Conservation (phyloP, 2,329 filamentous ascomycete genomes). For the Metarhizium sp. region DNA sequence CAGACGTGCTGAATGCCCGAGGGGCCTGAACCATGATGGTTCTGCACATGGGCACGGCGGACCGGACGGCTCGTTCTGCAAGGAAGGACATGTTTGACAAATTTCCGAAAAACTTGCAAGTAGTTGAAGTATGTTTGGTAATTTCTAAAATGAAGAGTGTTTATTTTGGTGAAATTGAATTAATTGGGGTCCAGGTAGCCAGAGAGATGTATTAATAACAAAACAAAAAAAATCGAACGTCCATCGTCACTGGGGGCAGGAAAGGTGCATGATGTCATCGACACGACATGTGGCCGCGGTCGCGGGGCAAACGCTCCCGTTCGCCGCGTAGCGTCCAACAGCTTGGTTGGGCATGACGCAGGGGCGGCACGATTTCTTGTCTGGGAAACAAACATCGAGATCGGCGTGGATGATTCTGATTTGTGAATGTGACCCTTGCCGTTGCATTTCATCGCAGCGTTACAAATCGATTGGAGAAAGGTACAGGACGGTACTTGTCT, state of each 20-base stretch:
- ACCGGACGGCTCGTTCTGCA: constrained; percentile 35
- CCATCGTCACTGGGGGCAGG: not conserved
- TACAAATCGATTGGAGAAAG: too few relatives aligned
- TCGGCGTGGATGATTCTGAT: not conserved
- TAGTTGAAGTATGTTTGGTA: too few relatives aligned
- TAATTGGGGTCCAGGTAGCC: not conserved
- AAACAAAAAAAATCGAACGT: too few relatives aligned
- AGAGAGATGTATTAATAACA: too few relatives aligned
- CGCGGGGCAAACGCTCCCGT: constrained; percentile 9
- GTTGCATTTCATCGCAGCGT: too few relatives aligned
- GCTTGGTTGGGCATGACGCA: constrained; percentile 2
- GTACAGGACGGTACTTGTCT: too few relatives aligned
- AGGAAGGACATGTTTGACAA: constrained; percentile 40
- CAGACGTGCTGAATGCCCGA: constrained; percentile 41
- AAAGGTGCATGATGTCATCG: constrained; percentile 7
- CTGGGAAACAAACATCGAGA: not conserved
- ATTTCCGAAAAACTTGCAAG: not conserved
- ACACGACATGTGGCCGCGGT: not conserved
- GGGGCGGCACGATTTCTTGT: not conserved
- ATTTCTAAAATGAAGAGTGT: not conserved
- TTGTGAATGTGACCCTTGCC: too few relatives aligned
- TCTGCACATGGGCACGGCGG: constrained; percentile 28
- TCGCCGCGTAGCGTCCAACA: not conserved
- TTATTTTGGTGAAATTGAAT: not conserved
- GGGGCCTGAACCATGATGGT: constrained; percentile 29